These are phyloP conservation scores for Microbotryomycetes sp. DNA, from an alignment of 1,284 basidiomycete genomes.

Conservation along the genomic window DNA sequence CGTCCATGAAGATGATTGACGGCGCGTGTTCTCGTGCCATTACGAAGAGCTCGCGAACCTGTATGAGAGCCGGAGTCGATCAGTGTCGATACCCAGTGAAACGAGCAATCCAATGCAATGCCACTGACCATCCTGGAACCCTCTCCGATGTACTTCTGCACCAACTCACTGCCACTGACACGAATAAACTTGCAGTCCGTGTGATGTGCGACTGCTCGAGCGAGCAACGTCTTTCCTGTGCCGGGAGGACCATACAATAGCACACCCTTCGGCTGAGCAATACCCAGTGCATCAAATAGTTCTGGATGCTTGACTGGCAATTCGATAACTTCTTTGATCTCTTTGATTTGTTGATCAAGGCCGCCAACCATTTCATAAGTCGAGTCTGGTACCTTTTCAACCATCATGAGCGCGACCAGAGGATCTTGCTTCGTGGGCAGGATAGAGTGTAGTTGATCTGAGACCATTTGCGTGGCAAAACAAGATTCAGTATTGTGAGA, in stretches of 20 bases:
- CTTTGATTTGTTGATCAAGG: constrained; percentile 96
- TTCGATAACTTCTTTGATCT: constrained; percentile 99
- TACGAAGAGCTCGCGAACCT: constrained; percentile 80
- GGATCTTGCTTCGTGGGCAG: constrained; percentile 93
- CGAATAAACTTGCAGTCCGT: constrained; percentile 98
- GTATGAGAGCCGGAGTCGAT: constrained; percentile 29
- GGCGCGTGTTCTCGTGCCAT: constrained; percentile 98
- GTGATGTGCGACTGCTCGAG: constrained; percentile 95
- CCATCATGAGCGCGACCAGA: constrained; percentile 97
- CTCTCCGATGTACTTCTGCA: constrained; percentile 99
- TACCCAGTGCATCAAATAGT: constrained; percentile 91
- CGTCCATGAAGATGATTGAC: constrained; percentile 96
- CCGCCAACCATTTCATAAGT: constrained; percentile 99
- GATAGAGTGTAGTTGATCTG: constrained; percentile 65
- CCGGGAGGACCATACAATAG: constrained; percentile 92
- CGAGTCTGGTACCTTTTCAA: constrained; percentile 98
- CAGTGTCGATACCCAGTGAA: background rate
- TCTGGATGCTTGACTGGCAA: constrained; percentile 97
- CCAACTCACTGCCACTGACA: constrained; percentile 88
- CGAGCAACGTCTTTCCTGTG: constrained; percentile 97
- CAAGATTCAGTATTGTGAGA: background rate
- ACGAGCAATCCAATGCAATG: background rate
- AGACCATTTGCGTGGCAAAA: background rate
- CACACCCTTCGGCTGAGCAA: constrained; percentile 93
- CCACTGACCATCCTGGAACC: constrained; percentile 78